Percentiles rank a stretch among this genome's conserved stretches.
phyloP scores from a whole-genome alignment of 441 rosid species.

The Gossypium schwendimanii region DNA sequence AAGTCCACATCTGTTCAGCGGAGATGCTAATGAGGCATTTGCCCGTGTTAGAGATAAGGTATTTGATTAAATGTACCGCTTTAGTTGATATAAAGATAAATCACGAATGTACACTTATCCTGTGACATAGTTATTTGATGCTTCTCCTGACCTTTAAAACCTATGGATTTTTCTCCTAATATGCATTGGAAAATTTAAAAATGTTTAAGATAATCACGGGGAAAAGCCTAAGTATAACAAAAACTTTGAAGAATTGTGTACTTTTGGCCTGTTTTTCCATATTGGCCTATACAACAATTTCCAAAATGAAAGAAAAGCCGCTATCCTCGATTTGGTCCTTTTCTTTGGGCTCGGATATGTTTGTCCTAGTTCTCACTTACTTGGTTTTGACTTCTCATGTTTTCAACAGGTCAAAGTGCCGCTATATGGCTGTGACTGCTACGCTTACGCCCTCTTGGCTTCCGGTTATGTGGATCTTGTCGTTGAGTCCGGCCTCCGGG shows the following conservation, averaged over 20 bases:
- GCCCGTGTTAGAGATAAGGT: constrained; percentile 89
- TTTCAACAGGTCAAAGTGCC: constrained; percentile 73
- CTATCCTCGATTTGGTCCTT: background rate
- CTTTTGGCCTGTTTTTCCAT: background rate
- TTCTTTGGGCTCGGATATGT: background rate
- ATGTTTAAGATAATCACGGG: background rate
- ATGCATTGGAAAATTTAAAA: background rate
- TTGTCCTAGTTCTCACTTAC: background rate
- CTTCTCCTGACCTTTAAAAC: background rate
- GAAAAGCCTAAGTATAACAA: background rate
- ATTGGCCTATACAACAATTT: background rate
- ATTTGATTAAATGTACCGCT: background rate
- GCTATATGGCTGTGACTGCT: constrained; percentile 93
- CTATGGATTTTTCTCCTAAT: background rate
- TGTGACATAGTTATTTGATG: background rate
- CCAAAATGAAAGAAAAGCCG: background rate
- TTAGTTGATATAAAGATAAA: background rate
- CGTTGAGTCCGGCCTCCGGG: constrained; percentile 86
- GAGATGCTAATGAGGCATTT: constrained; percentile 72
- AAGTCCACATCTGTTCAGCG: constrained; percentile 85
- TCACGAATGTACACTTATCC: background rate
- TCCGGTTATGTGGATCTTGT: constrained; percentile 95
- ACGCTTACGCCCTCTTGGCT: constrained; percentile 92
- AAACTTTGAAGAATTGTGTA: background rate
- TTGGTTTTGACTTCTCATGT: constrained; percentile 7